phyloP scores from a whole-genome alignment of 2,329 filamentous ascomycete species.

The Ophiostoma sp. region DNA sequence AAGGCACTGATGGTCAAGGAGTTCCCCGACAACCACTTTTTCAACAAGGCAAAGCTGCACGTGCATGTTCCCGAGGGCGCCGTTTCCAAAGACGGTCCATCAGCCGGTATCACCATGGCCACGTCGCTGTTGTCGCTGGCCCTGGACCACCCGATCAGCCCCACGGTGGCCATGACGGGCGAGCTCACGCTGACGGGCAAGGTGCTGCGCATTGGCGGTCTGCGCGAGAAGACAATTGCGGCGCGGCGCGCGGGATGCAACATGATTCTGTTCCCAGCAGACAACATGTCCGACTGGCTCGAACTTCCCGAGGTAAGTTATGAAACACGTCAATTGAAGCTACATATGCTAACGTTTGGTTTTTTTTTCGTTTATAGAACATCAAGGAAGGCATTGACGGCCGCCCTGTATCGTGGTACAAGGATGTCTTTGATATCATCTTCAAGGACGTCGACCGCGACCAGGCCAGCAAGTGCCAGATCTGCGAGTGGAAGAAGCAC shows the following conservation, averaged over 20 bases:
- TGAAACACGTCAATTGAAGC: background rate
- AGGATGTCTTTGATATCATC: constrained; percentile 84
- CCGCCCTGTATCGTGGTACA: constrained; percentile 87
- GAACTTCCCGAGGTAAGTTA: constrained; percentile 85
- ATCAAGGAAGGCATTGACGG: constrained; percentile 96
- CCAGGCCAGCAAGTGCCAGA: constrained; percentile 69
- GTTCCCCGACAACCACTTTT: constrained; percentile 89
- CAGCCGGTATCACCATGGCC: constrained; percentile 97
- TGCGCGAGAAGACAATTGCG: constrained; percentile 95
- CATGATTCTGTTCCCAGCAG: constrained; percentile 88
- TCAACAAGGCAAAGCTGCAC: constrained; percentile 91
- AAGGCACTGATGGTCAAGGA: constrained; percentile 80
- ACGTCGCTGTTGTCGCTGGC: constrained; percentile 83
- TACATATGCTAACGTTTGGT: constrained; percentile 14
- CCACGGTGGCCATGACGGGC: constrained; percentile 94
- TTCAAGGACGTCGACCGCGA: constrained; percentile 75
- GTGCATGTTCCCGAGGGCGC: constrained; percentile 95
- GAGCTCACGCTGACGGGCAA: constrained; percentile 96
- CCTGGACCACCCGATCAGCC: constrained; percentile 69
- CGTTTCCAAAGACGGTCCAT: constrained; percentile 88
- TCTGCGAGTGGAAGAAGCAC: constrained; percentile 50
- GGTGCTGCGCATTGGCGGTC: constrained; percentile 85
- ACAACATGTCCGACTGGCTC: constrained; percentile 95
- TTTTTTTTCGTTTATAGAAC: constrained; percentile 55
- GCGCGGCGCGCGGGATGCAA: constrained; percentile 87